These are phyloP conservation scores for Agrocybe chaxingu DNA, from an alignment of 768 basidiomycete species.

Conservation along the genomic window DNA sequence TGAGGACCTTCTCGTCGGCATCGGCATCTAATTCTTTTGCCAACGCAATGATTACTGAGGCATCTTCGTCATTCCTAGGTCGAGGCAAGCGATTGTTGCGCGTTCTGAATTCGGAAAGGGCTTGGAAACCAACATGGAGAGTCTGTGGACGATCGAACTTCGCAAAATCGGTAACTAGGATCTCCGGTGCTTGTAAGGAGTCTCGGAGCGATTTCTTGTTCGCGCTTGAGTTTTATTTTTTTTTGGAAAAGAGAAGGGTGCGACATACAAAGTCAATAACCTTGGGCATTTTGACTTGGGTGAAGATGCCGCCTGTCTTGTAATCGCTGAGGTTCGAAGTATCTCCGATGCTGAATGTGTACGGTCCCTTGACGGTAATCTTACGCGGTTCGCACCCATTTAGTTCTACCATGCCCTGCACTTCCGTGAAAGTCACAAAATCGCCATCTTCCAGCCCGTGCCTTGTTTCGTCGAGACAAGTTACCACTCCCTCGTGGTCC, in stretches of 20 bases:
- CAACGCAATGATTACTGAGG: constrained; percentile 61
- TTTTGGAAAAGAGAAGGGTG: neutral
- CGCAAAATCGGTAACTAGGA: constrained; percentile 93
- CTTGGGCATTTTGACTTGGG: constrained; percentile 99
- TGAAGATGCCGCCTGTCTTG: constrained; percentile 88
- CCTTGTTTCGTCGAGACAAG: constrained; percentile 93
- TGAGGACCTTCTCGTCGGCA: constrained; percentile 75
- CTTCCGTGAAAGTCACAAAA: constrained; percentile 93
- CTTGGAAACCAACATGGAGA: constrained; percentile 93
- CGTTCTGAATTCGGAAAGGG: constrained; percentile 74
- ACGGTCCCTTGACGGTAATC: constrained; percentile 91
- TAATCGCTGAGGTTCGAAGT: constrained; percentile 77
- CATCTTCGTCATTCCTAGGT: constrained; percentile 82
- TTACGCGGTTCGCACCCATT: constrained; percentile 92
- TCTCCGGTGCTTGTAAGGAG: constrained; percentile 77
- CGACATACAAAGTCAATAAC: constrained; percentile 84
- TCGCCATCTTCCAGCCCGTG: constrained; percentile 99
- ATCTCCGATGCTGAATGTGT: constrained; percentile 95
- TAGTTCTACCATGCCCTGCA: constrained; percentile 90
- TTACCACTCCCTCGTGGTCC: constrained; percentile 90
- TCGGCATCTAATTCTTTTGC: constrained; percentile 79
- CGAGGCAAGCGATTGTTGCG: constrained; percentile 70
- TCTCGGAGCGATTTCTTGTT: constrained; percentile 89
- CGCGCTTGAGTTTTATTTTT: neutral
- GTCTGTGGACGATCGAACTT: constrained; percentile 93